A percentile compares a stretch with the other conserved stretches of the same genome.
phyloP scores from a whole-genome alignment of 2,329 filamentous ascomycete genomes.

The Aspergillus costaricaensis region DNA sequence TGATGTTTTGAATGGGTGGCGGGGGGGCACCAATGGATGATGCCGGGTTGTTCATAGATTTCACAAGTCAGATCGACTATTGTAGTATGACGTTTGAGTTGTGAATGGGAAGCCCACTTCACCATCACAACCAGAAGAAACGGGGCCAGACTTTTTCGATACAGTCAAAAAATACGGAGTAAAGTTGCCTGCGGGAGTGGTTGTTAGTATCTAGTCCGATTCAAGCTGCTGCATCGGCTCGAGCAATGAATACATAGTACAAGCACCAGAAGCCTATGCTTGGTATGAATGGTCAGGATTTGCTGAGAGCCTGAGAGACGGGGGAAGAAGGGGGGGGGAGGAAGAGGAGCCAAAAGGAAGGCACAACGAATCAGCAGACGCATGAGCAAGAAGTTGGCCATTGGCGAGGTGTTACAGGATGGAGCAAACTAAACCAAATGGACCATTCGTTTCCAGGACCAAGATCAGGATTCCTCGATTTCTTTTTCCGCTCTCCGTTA shows the following conservation, averaged over 20 bases:
- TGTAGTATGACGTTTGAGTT: not conserved
- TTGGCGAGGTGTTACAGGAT: constrained; percentile 21
- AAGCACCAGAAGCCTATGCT: constrained; percentile 2
- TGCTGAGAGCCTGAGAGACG: not conserved
- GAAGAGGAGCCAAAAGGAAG: not conserved
- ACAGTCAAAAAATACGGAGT: not conserved
- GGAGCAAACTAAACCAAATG: constrained; percentile 14
- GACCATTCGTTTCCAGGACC: constrained; percentile 15
- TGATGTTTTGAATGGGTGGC: not conserved
- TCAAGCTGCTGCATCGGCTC: not conserved
- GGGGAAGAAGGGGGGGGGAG: constrained; percentile 5
- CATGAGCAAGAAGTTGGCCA: not conserved
- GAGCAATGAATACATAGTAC: not conserved
- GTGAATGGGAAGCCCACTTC: not conserved
- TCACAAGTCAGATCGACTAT: not conserved
- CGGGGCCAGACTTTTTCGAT: not conserved
- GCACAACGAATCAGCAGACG: constrained; percentile 13
- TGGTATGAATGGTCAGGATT: constrained; percentile 7
- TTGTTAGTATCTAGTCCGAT: not conserved
- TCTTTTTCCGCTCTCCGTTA: constrained; percentile 8
- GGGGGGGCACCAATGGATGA: not conserved
- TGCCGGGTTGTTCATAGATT: not conserved
- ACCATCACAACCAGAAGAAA: not conserved
- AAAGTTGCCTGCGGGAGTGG: not conserved
- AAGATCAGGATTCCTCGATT: constrained; percentile 8